Evolutionary conservation across 23 red algal species (phyloP).

Genomic region (Gracilaria domingensis): DNA sequence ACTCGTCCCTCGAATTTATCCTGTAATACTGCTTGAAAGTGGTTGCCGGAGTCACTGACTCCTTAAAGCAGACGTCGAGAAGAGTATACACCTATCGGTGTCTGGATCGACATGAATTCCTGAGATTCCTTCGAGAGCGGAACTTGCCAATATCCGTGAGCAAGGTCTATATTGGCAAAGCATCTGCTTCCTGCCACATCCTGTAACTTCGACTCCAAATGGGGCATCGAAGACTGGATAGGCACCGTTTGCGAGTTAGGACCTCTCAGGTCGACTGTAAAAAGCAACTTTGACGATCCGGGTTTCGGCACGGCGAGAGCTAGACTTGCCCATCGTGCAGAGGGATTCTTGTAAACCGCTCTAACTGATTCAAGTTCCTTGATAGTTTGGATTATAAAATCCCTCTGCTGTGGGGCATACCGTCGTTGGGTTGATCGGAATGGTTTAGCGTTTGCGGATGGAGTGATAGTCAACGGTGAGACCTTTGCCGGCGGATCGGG

Average conservation of each 20-base stretch:
- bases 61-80: constrained; percentile 19
- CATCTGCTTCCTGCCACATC: neutral
- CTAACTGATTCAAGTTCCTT: neutral
- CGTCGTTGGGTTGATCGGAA: neutral
- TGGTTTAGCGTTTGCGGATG: neutral
- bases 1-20: neutral
- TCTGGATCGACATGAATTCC: constrained; percentile 23
- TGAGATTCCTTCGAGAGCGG: constrained; percentile 29
- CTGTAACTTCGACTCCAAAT: neutral
- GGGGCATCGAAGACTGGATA: neutral
- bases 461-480: neutral
- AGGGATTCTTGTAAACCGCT: constrained; percentile 1
- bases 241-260: neutral
- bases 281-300: neutral
- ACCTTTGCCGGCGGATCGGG: neutral
- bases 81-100: constrained; percentile 20
- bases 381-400: neutral
- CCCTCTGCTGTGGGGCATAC: constrained; percentile 3
- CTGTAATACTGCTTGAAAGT: constrained; percentile 24
- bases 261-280: constrained; percentile 6
- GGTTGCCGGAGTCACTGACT: constrained; percentile 8
- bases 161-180: constrained; percentile 3
- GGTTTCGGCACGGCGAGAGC: neutral
- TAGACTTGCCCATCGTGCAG: neutral
- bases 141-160: neutral